A percentile compares a stretch with the other conserved stretches of the same genome.
phyloP scores from a whole-genome alignment of 2,329 filamentous ascomycete species.

The Verticillium nonalfalfae region DNA sequence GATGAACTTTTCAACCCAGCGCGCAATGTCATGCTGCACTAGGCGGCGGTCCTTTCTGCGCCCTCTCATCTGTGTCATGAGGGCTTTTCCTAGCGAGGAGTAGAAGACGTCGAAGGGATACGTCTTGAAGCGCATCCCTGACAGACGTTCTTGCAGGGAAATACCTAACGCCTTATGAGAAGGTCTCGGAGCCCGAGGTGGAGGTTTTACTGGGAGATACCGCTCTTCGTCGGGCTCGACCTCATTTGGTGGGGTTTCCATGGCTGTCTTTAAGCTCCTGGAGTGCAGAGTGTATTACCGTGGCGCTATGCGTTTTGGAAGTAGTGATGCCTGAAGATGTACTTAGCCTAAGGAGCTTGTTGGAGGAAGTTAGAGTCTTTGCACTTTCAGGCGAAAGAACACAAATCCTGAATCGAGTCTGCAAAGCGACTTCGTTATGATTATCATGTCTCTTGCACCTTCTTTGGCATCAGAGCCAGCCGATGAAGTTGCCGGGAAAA shows the following conservation, averaged over 20 bases:
- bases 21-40: neutral
- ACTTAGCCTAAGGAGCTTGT: too few relatives aligned
- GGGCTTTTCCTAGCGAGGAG: neutral
- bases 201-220: too few relatives aligned
- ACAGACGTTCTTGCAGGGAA: neutral
- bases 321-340: too few relatives aligned
- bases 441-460: too few relatives aligned
- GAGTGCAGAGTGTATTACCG: too few relatives aligned
- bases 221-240: neutral
- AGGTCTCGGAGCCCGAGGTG: neutral
- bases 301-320: neutral
- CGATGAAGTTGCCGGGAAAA: too few relatives aligned
- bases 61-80: neutral
- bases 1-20: neutral
- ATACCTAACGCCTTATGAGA: neutral
- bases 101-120: neutral
- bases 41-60: neutral
- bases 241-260: neutral
- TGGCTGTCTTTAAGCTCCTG: neutral
- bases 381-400: too few relatives aligned
- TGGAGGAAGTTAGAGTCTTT: too few relatives aligned
- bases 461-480: too few relatives aligned
- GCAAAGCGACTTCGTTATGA: too few relatives aligned
- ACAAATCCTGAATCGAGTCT: too few relatives aligned
- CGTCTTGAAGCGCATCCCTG: neutral